Base-by-base conservation (phyloP, 768 basidiomycete species). In the Pulveroboletus ravenelii region DNA sequence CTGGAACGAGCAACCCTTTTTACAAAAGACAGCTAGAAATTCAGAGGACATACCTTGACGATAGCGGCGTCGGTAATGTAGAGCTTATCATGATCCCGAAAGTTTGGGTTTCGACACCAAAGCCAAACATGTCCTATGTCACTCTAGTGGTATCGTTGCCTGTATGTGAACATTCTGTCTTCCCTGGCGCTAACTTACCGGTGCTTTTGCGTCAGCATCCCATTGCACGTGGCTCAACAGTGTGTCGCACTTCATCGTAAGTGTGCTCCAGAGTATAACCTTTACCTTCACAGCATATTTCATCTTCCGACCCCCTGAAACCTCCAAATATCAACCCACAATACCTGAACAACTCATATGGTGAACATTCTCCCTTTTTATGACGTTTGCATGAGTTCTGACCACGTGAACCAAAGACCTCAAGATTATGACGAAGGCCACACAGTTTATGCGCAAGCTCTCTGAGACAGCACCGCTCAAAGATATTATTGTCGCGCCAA, bases 1-100 rank as follows among this genome's bases (percentile, higher is more conserved):
- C 10, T 12, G 36, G 9, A 1, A 13, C 54, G 31, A 36, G 14
- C 29, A 53, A 42, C 31, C 42, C 5, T 0, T 53, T 59, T 31
- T 10, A 61, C 50, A 60, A 47, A 49, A 47, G 29, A 36, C 58
- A 59, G 18, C 39, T 59, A 9, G 48, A 31, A 38, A 50, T 52
- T 41, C 58, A 59, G 29, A 52, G 41, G 30, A 7, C 8, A 27
- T 59, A 50, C 25, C 14, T 59, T 1, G 47, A 44, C 1, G 7
- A 38, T 20, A 43, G 32, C 2, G 54, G 37, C 4, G 47, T 59
- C 5, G 58, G 58, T 2, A 32, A 59, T 14, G 14, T 59, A 45
- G 58, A 59, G 32, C 54, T 59, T 17, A 45, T 52, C 39, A 60
- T 59, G 58, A 31, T 61, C 8, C 54, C 54, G 5, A 52, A 57